phyloP scores from a whole-genome alignment of 495 filamentous ascomycete species.

The Ramalina peruviana region DNA sequence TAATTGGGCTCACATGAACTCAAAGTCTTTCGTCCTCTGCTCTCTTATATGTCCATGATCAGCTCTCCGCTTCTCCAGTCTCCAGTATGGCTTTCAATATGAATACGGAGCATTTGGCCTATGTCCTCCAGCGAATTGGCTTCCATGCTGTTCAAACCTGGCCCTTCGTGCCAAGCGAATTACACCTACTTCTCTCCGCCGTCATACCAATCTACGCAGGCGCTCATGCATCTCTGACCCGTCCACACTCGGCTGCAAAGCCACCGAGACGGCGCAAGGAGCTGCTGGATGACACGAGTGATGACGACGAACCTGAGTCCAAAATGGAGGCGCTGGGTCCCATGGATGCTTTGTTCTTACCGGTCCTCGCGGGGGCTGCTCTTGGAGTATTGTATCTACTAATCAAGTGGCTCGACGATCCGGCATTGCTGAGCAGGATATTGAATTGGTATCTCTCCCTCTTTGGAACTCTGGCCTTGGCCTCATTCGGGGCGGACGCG shows the following conservation, averaged over 20 bases:
- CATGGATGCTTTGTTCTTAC: slow-evolving; percentile 76
- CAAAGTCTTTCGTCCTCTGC: no score
- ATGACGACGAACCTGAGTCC: slow-evolving; percentile 37
- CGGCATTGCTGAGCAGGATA: slow-evolving; percentile 67
- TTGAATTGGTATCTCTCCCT: slow-evolving; percentile 73
- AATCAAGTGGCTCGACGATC: slow-evolving; percentile 78
- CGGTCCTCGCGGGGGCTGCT: slow-evolving; percentile 59
- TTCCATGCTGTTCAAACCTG: slow-evolving; percentile 19
- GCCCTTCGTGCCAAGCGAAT: slow-evolving; percentile 49
- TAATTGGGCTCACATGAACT: no score
- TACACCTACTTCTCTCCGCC: slow-evolving; percentile 52
- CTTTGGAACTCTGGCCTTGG: slow-evolving; percentile 62
- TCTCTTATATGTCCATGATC: no score
- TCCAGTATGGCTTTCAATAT: no score
- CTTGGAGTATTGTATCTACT: slow-evolving; percentile 73
- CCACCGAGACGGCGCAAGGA: slow-evolving; percentile 31
- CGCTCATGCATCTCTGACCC: slow-evolving; percentile 54
- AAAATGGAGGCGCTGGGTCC: slow-evolving; percentile 65
- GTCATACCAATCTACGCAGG: slow-evolving; percentile 61
- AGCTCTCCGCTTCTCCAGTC: no score
- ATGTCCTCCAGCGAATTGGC: slow-evolving; percentile 5
- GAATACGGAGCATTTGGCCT: neutral
- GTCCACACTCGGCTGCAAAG: slow-evolving; percentile 66
- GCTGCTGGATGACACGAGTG: slow-evolving; percentile 25
- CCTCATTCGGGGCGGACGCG: slow-evolving; percentile 51